phyloP scores from a whole-genome alignment of 805 yeast genomes.

The Kodamaea kaohsiungensis region DNA sequence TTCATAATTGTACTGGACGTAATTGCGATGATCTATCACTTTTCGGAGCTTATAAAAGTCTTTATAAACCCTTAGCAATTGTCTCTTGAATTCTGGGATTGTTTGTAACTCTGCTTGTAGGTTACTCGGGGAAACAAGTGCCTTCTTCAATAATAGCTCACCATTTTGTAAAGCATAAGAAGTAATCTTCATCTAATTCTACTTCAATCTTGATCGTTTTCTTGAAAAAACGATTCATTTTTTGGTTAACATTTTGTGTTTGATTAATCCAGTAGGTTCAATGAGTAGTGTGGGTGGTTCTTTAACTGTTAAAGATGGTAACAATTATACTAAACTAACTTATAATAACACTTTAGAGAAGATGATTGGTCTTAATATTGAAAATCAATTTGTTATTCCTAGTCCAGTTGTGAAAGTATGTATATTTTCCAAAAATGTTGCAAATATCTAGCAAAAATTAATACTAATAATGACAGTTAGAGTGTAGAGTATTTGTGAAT shows the following conservation, averaged over 20 bases:
- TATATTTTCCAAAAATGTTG: background rate
- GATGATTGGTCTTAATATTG: background rate
- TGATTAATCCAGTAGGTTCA: background rate
- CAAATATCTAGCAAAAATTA: constrained; percentile 1
- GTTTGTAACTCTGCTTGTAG: background rate
- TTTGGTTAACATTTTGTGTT: background rate
- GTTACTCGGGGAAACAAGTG: background rate
- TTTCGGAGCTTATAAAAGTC: constrained; percentile 33
- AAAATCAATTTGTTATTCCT: constrained; percentile 10
- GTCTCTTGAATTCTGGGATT: constrained; percentile 7
- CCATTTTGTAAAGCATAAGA: constrained; percentile 4
- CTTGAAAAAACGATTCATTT: background rate
- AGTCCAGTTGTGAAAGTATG: constrained; percentile 11
- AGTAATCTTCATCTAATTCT: background rate
- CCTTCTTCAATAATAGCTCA: constrained; percentile 1
- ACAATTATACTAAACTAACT: background rate
- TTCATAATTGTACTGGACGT: background rate
- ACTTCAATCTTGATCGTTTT: background rate
- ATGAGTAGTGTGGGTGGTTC: background rate
- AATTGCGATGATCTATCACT: constrained; percentile 15
- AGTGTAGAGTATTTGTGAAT: constrained; percentile 16
- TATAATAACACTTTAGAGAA: background rate
- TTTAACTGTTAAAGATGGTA: background rate
- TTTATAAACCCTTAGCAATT: constrained; percentile 28
- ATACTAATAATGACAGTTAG: background rate